A percentile compares a stretch with the other conserved stretches of the same genome.
These are phyloP conservation scores for Zymoseptoria crescenta DNA, from an alignment of 2,329 filamentous ascomycete genomes.

Conservation along the genomic window DNA sequence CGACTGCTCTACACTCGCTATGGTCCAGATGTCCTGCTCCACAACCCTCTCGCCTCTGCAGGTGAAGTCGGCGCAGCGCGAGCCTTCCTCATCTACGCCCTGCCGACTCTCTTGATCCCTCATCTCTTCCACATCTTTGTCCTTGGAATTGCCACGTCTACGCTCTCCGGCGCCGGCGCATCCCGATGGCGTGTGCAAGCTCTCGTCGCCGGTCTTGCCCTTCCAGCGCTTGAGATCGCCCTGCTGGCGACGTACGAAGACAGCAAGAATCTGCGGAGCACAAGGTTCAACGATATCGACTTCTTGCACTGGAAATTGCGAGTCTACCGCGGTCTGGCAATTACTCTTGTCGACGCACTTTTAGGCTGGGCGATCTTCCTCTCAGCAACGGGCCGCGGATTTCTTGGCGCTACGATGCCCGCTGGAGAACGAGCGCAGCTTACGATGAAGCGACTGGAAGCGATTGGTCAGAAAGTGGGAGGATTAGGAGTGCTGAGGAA, in stretches of 20 bases:
- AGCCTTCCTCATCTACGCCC: constrained; percentile 69
- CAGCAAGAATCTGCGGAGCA: constrained; percentile 54
- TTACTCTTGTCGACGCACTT: constrained; percentile 57
- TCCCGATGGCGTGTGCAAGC: constrained; percentile 62
- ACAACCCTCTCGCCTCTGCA: constrained; percentile 68
- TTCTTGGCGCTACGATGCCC: constrained; percentile 53
- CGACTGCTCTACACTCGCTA: constrained; percentile 76
- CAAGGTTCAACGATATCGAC: constrained; percentile 54
- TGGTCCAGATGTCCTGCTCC: constrained; percentile 64
- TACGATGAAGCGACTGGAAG: constrained; percentile 47
- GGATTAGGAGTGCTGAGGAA: constrained; percentile 72
- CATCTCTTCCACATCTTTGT: constrained; percentile 71
- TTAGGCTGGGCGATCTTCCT: constrained; percentile 65
- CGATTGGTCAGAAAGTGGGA: constrained; percentile 58
- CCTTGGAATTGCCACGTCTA: constrained; percentile 66
- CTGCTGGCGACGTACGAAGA: constrained; percentile 58
- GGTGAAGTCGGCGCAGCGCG: constrained; percentile 40
- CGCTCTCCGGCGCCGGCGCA: constrained; percentile 54
- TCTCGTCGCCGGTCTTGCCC: constrained; percentile 52
- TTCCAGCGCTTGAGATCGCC: constrained; percentile 61
- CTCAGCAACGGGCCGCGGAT: constrained; percentile 70
- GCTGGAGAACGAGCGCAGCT: constrained; percentile 59
- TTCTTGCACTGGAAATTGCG: constrained; percentile 65
- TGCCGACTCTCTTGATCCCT: constrained; percentile 65
- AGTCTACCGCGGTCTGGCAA: constrained; percentile 52